Percentiles rank a stretch among this genome's conserved stretches.
Evolutionary conservation across 2,329 filamentous ascomycete species (phyloP).

Genomic region (Epichloe hybrida): DNA sequence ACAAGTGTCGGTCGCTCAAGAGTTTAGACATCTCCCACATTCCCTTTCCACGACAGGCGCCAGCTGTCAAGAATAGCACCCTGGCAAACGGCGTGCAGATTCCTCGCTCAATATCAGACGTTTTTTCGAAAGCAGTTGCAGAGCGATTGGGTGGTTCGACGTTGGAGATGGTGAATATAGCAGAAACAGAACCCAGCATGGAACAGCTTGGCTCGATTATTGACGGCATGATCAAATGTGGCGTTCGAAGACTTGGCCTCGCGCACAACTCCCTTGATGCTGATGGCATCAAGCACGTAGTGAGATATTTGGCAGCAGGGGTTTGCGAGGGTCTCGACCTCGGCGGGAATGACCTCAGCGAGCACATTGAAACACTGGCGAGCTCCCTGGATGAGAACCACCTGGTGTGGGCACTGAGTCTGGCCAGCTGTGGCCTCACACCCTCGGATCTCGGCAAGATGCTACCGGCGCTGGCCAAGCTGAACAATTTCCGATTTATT

Average conservation of each 20-base stretch:
- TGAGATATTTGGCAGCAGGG: conserved; percentile 60
- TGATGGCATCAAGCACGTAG: conserved; percentile 61
- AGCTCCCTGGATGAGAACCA: conserved; percentile 37
- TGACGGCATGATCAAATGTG: conserved; percentile 69
- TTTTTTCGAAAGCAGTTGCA: conserved; percentile 56
- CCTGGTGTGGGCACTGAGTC: conserved; percentile 65
- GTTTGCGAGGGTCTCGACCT: conserved; percentile 81
- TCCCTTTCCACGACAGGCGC: conserved; percentile 47
- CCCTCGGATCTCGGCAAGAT: conserved; percentile 60
- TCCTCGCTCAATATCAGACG: conserved; percentile 32
- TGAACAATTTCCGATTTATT: conserved; percentile 71
- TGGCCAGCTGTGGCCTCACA: conserved; percentile 73
- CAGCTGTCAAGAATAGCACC: conserved; percentile 15
- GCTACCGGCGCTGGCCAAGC: conserved; percentile 55
- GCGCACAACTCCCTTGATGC: conserved; percentile 68
- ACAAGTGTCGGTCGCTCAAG: conserved; percentile 78
- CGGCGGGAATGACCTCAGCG: conserved; percentile 63
- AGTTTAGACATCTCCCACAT: conserved; percentile 78
- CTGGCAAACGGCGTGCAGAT: conserved; percentile 21
- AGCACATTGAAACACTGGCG: conserved; percentile 40
- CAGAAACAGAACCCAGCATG: conserved; percentile 60
- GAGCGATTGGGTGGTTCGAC: conserved; percentile 62
- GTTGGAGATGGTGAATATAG: conserved; percentile 72
- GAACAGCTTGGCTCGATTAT: conserved; percentile 62
- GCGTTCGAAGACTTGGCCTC: conserved; percentile 65